Base-by-base conservation (phyloP, 495 filamentous ascomycete species). In the Aspergillus carlsbadensis region DNA sequence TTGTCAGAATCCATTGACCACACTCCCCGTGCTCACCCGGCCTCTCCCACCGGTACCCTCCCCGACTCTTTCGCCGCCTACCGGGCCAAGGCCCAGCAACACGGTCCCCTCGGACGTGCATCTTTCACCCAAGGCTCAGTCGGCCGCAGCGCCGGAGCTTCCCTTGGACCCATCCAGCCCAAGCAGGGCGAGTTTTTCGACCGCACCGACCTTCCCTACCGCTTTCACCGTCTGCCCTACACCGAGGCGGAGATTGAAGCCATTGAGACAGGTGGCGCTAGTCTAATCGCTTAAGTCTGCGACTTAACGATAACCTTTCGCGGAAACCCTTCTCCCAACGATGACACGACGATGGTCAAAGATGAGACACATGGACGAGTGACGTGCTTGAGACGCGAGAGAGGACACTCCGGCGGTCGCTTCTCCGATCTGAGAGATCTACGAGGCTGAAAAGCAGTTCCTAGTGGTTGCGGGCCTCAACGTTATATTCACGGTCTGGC, bases 81-180 rank as follows among this genome's bases (percentile, higher is more conserved):
- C 83, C 87, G 94, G 65, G 83, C 87, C 68, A 90, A 91, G 73
- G 95, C 93, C 22, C 88, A 91, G 72, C 93, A 96, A 69, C 92
- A 96, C 71, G 94, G 94, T 18, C 94, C 94, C 10, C 84, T 98
- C 44, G 68, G 71, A 69, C 67, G 66, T 46, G 68, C 70, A 41
- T 65, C 72, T 34, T 74, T 77, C 63, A 66, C 56, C 40, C 62
- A 68, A 37, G 79, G 78, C 46, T 76, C 75, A 60, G 81, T 94
- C 41, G 91, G 91, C 48, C 80, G 83, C 41, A 67, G 72, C 34
- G 60, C 89, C 1, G 92, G 88, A 22, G 73, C 81, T 46, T 68
- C 85, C 11, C 80, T 96, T 15, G 91, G 91, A 17, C 73, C 86
- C 14, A 78, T 98, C 51, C 69, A 78, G 58, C 84, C 92, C 41